Base-by-base conservation (phyloP, 768 basidiomycete genomes). In the Collybiopsis luxurians region DNA sequence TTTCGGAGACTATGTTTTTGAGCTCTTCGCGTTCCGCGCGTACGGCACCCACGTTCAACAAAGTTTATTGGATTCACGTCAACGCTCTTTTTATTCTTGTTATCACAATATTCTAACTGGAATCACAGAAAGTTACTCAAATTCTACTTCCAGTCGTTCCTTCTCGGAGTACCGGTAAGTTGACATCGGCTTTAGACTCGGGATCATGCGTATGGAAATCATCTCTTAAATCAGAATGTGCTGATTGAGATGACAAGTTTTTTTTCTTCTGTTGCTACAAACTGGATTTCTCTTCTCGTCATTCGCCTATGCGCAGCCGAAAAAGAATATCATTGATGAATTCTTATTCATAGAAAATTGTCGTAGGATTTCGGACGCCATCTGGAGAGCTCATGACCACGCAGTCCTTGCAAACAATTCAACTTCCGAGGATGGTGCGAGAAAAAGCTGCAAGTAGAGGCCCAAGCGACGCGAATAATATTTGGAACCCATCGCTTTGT, bases 61-160 rank as follows among this genome's bases (percentile, higher is more conserved):
- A 13, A n/a, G 19, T 43, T 44, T 23, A 17, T 59, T 27, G 34
- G 30, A 23, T 39, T 12, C 49, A 26, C n/a, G 43, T 40, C 28
- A 38, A 53, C 36, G 31, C 21, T 19, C 49, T 13, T 34, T 6
- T 26, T 17, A 9, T 31, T 5, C 17, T 19, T 36, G 48, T 23
- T 28, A n/a, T 13, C 19, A 19, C 28, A 19, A 26, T 12, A 45
- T 52, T 36, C 11, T 11, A 24, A 24, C 17, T 12, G n/a, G 43
- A 6, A 43, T 54, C 55, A 51, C 66, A 93, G 90, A 69, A 95
- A 95, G 67, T 74, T 95, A n/a, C 81, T 95, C 57, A 94, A 92
- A 65, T 92, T 92, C 70, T 95, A 94, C 75, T 84, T 93, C 59
- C 93, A 95, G 65, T 94, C 92, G 1, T 95, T 92, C 69, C 79